These are phyloP conservation scores for Hansenula anomala DNA, from an alignment of 1,139 yeast genomes.

Conservation along the genomic window DNA sequence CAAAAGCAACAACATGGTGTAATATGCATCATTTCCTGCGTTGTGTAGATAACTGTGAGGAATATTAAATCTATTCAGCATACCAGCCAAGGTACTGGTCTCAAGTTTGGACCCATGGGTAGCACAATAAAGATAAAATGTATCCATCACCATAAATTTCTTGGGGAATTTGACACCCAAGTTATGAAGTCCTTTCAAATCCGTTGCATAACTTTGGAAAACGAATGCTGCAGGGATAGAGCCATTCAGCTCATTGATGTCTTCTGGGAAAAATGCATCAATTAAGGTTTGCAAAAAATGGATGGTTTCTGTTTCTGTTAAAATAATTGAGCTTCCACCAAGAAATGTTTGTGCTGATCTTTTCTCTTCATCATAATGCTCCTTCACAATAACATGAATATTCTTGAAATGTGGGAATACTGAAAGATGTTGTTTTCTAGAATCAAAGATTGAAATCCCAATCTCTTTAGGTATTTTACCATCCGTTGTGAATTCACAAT, in stretches of 20 bases:
- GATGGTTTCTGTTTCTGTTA: background rate
- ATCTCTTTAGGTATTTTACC: background rate
- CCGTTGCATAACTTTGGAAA: background rate
- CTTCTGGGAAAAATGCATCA: background rate
- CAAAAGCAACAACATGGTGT: constrained; percentile 51
- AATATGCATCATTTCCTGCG: constrained; percentile 82
- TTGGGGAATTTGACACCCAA: background rate
- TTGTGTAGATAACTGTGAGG: constrained; percentile 68
- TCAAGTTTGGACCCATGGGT: background rate
- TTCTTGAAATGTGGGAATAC: background rate
- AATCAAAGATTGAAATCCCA: background rate
- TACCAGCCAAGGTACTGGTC: constrained; percentile 42
- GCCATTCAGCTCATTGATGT: background rate
- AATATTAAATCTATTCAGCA: constrained; percentile 45
- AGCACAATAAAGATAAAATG: background rate
- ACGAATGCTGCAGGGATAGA: background rate
- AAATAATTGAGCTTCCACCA: background rate
- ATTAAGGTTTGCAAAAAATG: background rate
- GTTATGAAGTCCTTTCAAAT: background rate
- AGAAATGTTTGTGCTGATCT: background rate
- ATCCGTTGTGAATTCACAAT: background rate
- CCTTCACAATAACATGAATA: background rate
- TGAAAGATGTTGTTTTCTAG: background rate
- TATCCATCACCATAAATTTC: background rate
- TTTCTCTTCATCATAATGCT: background rate